phyloP scores from a whole-genome alignment of 164 flowering plant genomes.

The Platanus orientalis region DNA sequence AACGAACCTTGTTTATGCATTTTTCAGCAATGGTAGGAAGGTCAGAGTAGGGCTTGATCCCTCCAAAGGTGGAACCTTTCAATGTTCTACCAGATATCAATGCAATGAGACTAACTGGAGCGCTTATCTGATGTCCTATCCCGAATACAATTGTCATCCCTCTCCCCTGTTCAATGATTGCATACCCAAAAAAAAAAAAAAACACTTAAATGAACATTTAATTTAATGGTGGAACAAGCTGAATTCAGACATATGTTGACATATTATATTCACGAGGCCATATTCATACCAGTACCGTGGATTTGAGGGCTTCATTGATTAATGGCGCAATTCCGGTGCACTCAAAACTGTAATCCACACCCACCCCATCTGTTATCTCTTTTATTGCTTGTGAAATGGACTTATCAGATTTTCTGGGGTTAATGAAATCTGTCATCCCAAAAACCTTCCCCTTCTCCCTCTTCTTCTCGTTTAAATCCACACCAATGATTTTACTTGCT shows the following conservation, averaged over 20 bases:
- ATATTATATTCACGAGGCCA: too few relatives aligned
- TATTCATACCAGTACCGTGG: slow-evolving; percentile 34
- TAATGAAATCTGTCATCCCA: too few relatives aligned
- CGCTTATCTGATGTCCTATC: slow-evolving; percentile 1
- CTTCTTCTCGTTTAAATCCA: too few relatives aligned
- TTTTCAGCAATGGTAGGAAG: slow-evolving; percentile 22
- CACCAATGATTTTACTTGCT: too few relatives aligned
- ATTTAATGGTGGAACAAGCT: too few relatives aligned
- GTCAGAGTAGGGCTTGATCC: too few relatives aligned
- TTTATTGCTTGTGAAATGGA: slow-evolving; percentile 39
- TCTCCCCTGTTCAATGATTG: slow-evolving; percentile 25
- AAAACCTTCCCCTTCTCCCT: too few relatives aligned
- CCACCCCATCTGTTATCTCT: slow-evolving; percentile 34
- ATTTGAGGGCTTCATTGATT: slow-evolving; percentile 31
- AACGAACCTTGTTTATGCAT: slow-evolving; percentile 39
- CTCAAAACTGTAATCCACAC: slow-evolving; percentile 49
- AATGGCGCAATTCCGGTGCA: slow-evolving; percentile 36
- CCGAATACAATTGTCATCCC: slow-evolving; percentile 35
- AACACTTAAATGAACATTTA: too few relatives aligned
- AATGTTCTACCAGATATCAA: slow-evolving; percentile 30
- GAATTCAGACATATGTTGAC: too few relatives aligned
- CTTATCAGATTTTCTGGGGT: slow-evolving; percentile 22
- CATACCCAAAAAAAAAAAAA: too few relatives aligned
- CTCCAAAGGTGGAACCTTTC: slow-evolving; percentile 43
- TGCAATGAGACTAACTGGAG: slow-evolving; percentile 12